A percentile compares a stretch with the other conserved stretches of the same genome.
Conservation (phyloP, 2,329 filamentous ascomycete species). For the Ophiostoma montium region DNA sequence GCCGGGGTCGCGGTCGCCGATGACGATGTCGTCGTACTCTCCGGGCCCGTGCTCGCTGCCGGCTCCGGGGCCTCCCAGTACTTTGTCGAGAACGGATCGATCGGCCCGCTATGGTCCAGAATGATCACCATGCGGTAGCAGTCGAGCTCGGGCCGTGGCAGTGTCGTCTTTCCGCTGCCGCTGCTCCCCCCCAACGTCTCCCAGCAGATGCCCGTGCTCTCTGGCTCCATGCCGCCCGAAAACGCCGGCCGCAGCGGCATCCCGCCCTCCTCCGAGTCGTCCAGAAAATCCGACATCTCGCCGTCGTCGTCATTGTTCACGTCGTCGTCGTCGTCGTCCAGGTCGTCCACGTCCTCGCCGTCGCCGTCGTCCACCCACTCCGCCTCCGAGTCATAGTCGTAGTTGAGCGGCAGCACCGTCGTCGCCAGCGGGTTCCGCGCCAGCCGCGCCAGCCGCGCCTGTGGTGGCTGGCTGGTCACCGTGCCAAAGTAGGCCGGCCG, state of each 20-base stretch:
- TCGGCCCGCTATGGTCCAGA: conserved; percentile 38
- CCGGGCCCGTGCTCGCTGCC: background rate
- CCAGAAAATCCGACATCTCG: conserved; percentile 81
- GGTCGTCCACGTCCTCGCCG: conserved; percentile 54
- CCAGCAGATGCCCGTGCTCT: conserved; percentile 73
- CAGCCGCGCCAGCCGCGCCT: conserved; percentile 34
- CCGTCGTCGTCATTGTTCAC: conserved; percentile 50
- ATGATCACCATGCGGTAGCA: conserved; percentile 64
- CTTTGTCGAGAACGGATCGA: conserved; percentile 70
- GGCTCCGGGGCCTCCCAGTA: conserved; percentile 52
- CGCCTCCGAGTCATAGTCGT: conserved; percentile 75
- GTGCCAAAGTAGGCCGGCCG: conserved; percentile 61
- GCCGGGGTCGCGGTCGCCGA: conserved; percentile 8
- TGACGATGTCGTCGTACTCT: background rate
- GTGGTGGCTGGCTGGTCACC: conserved; percentile 43
- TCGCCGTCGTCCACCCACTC: conserved; percentile 70
- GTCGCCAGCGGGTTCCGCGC: conserved; percentile 39
- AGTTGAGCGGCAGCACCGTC: conserved; percentile 49
- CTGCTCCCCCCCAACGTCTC: conserved; percentile 38
- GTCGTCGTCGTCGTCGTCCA: conserved; percentile 58
- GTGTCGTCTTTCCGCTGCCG: conserved; percentile 7
- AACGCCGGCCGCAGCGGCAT: conserved; percentile 40
- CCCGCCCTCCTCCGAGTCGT: conserved; percentile 62
- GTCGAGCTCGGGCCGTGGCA: conserved; percentile 27
- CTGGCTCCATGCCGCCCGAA: conserved; percentile 59